Conservation (phyloP, 257 asterid genomes). For the Rehmannia glutinosa region DNA sequence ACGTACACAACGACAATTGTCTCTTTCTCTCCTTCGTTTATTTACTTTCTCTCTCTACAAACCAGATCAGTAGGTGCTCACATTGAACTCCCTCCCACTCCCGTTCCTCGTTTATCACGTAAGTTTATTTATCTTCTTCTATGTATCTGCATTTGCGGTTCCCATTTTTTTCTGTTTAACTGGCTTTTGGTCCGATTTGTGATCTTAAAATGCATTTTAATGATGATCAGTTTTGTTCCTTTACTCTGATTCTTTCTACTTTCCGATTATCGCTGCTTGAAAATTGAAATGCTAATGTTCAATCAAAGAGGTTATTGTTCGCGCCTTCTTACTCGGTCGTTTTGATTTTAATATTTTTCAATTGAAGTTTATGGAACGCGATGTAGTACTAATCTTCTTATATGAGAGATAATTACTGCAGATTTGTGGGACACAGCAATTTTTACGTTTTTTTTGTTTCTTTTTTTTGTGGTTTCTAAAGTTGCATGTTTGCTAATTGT, state of each 20-base stretch:
- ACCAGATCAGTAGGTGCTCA: constrained; percentile 14
- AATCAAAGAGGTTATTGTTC: neutral
- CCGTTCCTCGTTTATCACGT: constrained; percentile 14
- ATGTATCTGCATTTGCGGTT: neutral
- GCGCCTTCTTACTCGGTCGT: neutral
- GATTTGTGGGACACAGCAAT: neutral
- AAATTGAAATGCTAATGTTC: neutral
- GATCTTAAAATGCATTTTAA: neutral
- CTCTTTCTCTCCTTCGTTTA: neutral
- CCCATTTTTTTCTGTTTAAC: too few species aligned
- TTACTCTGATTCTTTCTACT: neutral
- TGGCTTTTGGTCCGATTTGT: too few species aligned
- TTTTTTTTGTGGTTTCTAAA: neutral
- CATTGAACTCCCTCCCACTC: neutral
- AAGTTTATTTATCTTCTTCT: constrained; percentile 6
- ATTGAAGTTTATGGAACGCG: neutral
- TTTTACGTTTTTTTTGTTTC: too few species aligned
- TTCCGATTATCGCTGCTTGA: neutral
- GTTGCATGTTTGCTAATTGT: neutral
- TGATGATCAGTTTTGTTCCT: neutral
- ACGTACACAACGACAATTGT: too few species aligned
- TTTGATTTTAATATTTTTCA: neutral
- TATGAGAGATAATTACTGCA: neutral
- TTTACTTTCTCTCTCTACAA: constrained; percentile 13
- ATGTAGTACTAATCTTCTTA: neutral